Evolutionary conservation across 1,139 yeast species (phyloP), one percentile per base, ranked within the genome.

Genomic region (Nadsonia starkeyi-henricii): DNA sequence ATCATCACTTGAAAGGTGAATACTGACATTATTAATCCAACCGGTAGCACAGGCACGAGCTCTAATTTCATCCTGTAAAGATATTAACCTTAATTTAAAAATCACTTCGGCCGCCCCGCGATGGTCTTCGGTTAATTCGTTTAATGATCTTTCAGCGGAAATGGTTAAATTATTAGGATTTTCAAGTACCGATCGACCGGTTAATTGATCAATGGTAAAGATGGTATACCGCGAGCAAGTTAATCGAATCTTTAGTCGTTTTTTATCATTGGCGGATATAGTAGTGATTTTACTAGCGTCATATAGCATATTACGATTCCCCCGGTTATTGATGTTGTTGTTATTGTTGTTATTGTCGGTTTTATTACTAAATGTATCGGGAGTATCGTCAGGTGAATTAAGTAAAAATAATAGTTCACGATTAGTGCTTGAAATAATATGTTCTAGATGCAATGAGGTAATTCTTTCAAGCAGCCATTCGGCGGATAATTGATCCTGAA

Each of bases 31-130:
- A 26, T 57, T 57, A 3, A 57, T 59, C 70, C 70, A 66, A 7
- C 67, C 68, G 1, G 63, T 54, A 3, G 64, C 63, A 37, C 53
- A 55, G 2, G 67, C 67, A 21, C 59, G 54, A 17, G 55, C 55
- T 13, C 57, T 55, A 20, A 65, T 58, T 39, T 64, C 66, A 20
- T 63, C 63, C 43, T 63, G 65, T 3, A 63, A 51, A 2, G 66
- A 58, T 23, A 60, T 50, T 42, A 59, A 59, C 15, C 66, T 52
- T 41, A 64, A 55, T 47, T 57, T 58, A 45, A 57, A 51, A 15
- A 65, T 47, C 3, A 62, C 51, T 20, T 54, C 56, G 5, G 61
- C 58, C 3, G 58, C 58, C n/a, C 55, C 53, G 8, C 49, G 53
- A 1, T 60, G 52, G 18, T 55, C 53, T 20, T 61, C 62, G 0